Evolutionary conservation across 2,329 filamentous ascomycete species (phyloP).

Genomic region (Talaromyces sp.): DNA sequence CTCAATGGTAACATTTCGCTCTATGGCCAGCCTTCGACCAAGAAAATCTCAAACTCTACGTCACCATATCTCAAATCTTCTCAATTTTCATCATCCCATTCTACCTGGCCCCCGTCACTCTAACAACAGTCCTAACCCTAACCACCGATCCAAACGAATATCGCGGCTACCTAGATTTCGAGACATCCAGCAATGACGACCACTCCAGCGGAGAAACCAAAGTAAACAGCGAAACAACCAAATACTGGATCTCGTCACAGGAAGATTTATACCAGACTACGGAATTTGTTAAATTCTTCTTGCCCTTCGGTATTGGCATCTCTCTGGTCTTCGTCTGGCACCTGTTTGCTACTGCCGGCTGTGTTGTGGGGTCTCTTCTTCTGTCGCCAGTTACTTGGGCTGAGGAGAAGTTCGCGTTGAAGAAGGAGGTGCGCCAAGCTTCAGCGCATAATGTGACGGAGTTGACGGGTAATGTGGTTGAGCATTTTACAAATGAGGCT

Average conservation of each 20-base stretch:
- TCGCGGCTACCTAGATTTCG: constrained; percentile 17
- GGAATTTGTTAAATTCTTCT: constrained; percentile 68
- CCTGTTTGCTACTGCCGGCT: constrained; percentile 59
- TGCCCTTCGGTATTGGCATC: constrained; percentile 54
- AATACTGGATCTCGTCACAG: constrained; percentile 69
- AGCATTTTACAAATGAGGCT: not conserved
- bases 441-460: constrained; percentile 10
- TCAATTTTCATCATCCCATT: constrained; percentile 72
- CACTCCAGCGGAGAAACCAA: constrained; percentile 18
- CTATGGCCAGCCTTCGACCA: constrained; percentile 60
- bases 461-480: not conserved
- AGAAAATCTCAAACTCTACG: constrained; percentile 62
- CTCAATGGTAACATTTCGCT: not conserved
- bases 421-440: not conserved
- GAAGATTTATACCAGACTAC: constrained; percentile 77
- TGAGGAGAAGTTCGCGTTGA: constrained; percentile 36
- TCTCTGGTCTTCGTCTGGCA: constrained; percentile 59
- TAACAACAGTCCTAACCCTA: constrained; percentile 65
- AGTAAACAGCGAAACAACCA: constrained; percentile 9
- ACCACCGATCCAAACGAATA: constrained; percentile 41
- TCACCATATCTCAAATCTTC: constrained; percentile 69
- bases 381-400: constrained; percentile 49
- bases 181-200: constrained; percentile 17
- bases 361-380: constrained; percentile 53
- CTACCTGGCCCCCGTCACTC: constrained; percentile 61